Conservation (phyloP, 345 rosid genomes). For the Bruguiera gymnorhiza region DNA sequence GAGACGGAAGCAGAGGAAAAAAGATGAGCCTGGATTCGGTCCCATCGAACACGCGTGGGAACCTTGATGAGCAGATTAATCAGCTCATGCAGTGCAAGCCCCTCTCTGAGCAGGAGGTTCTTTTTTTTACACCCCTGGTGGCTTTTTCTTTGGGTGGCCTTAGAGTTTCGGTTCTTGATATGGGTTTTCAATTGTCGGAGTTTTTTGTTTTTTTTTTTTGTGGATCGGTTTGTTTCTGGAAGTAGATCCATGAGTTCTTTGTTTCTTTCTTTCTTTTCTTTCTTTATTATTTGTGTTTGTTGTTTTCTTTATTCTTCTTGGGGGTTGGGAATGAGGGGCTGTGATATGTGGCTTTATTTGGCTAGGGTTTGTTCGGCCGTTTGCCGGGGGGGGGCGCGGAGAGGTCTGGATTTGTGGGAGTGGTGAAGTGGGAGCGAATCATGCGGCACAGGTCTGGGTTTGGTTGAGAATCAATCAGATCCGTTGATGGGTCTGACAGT, state of each 20-base stretch:
- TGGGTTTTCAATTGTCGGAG: not conserved
- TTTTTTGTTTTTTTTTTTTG: not conserved
- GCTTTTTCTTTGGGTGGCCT: not conserved
- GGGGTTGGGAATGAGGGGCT: too few relatives aligned
- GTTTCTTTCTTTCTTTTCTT: not conserved
- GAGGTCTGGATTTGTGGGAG: not conserved
- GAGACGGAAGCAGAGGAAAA: slow-evolving; percentile 24
- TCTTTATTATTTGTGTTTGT: too few relatives aligned
- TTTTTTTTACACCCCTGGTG: too few relatives aligned
- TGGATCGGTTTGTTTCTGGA: not conserved
- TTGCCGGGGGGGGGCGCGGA: not conserved
- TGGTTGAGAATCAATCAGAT: slow-evolving; percentile 20
- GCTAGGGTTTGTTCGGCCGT: not conserved
- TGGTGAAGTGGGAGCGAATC: not conserved
- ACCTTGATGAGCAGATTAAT: slow-evolving; percentile 52
- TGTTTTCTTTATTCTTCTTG: not conserved
- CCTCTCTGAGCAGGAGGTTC: slow-evolving; percentile 50
- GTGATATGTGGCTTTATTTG: too few relatives aligned
- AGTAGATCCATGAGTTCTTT: not conserved
- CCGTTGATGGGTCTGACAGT: slow-evolving; percentile 14
- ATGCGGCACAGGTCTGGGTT: not conserved
- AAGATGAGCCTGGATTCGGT: slow-evolving; percentile 44
- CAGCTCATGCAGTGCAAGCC: slow-evolving; percentile 71
- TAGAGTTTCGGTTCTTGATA: too few relatives aligned
- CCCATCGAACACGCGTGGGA: slow-evolving; percentile 44